Base-by-base conservation (phyloP, 352 stramenopile species). In the Pythium utonaiense region DNA sequence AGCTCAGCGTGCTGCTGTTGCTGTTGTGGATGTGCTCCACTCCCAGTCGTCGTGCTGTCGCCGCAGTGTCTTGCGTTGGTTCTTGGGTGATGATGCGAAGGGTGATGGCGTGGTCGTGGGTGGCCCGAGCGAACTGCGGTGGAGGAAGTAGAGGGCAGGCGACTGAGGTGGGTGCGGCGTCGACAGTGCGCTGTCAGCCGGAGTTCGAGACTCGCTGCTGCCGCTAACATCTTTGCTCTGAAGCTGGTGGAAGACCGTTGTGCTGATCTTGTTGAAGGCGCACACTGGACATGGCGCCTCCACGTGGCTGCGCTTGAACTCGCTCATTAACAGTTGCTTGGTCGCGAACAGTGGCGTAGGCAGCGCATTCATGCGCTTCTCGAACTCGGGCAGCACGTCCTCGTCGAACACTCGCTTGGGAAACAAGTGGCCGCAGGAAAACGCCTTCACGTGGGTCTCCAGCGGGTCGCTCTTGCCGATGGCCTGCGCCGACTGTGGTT, bases 361-460 rank as follows among this genome's bases (percentile, higher is more conserved):
- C 16, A 91, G 60, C 8, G 79, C 60, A 30, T 77, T 86, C 74
- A 95, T 83, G 19, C 80, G 79, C 67, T 86, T 91, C 34, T 93
- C 86, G 52, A 95, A 95, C 58, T 91, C 78, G 10, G 74, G 72
- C 17, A 93, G 45, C 13, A 95, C 74, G 33, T 95, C 86, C 55
- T 95, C 86, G 49, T 95, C 83, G 45, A 91, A 93, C 45, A 95
- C 73, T 28, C 86, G 82, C 71, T 93, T 93, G 10, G 86, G 82
- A 54, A 91, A 95, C 19, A 91, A 62, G 53, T 95, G 86, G 13
- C 80, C 78, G 34, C 86, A 95, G 13, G 83, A 88, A 55, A 95
- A 95, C 2, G 75, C 86, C 67, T 93, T 91, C 17, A 87, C 83
- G 57, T 95, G 86, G 14, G 86, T 95, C 60, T 95, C 86, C 8